A percentile compares a stretch with the other conserved stretches of the same genome.
Evolutionary conservation across 2,329 filamentous ascomycete species (phyloP).

Genomic region (Alternaria sp.): DNA sequence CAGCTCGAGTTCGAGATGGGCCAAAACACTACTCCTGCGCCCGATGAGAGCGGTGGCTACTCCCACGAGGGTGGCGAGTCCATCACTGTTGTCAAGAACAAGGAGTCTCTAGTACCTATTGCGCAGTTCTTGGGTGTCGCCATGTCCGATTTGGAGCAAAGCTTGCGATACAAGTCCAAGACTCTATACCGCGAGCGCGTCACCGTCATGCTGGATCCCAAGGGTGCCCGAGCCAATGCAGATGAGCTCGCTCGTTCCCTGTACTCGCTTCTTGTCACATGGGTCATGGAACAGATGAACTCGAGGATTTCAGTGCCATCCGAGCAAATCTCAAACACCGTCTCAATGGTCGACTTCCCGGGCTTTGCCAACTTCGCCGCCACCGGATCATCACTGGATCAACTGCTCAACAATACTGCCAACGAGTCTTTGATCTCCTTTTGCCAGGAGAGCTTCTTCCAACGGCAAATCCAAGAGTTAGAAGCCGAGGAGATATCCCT

Average conservation of each 20-base stretch:
- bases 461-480: constrained; percentile 88
- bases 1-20: constrained; percentile 92
- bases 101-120: constrained; percentile 83
- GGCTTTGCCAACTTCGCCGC: constrained; percentile 87
- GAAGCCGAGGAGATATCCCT: constrained; percentile 94
- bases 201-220: constrained; percentile 97
- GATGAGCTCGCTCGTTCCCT: constrained; percentile 93
- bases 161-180: constrained; percentile 94
- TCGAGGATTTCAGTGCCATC: constrained; percentile 86
- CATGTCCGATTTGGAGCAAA: constrained; percentile 81
- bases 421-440: constrained; percentile 93
- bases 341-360: constrained; percentile 95
- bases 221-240: constrained; percentile 87
- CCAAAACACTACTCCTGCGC: constrained; percentile 77
- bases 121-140: constrained; percentile 94
- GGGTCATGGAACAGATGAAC: constrained; percentile 92
- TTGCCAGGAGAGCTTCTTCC: constrained; percentile 94
- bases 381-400: constrained; percentile 86
- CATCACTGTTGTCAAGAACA: constrained; percentile 89
- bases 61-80: constrained; percentile 92
- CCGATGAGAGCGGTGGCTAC: constrained; percentile 93
- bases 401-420: constrained; percentile 93
- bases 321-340: constrained; percentile 88
- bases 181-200: constrained; percentile 95
- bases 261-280: constrained; percentile 92